phyloP scores from a whole-genome alignment of 176 grass and related monocot species.

The Elymus sibiricus region DNA sequence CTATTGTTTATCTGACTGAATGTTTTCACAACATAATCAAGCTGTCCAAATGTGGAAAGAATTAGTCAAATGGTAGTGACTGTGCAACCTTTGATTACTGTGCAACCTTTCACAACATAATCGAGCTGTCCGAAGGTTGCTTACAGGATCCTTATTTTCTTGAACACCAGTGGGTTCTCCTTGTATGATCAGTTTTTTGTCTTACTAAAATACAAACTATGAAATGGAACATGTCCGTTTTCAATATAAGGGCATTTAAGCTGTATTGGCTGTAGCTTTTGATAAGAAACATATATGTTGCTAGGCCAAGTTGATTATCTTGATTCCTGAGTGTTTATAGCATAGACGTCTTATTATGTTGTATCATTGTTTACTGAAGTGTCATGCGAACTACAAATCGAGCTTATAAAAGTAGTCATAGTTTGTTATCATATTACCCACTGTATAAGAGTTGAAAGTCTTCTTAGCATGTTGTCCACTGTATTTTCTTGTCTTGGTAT shows the following conservation, averaged over 20 bases:
- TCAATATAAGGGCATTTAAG: neutral
- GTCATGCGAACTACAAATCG: neutral
- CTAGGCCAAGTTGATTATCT: too few species aligned
- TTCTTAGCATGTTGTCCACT: too few species aligned
- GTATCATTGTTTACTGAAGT: neutral
- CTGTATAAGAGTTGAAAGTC: neutral
- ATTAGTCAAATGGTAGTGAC: too few species aligned
- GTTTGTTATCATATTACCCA: neutral
- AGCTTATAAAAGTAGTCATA: neutral
- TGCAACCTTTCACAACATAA: too few species aligned
- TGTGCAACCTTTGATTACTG: too few species aligned
- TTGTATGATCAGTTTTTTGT: neutral
- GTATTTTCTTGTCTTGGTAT: too few species aligned
- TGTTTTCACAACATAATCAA: too few species aligned
- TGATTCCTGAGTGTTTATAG: neutral
- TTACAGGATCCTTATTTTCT: neutral
- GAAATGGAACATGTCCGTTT: neutral
- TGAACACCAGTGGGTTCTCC: neutral
- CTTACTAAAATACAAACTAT: neutral
- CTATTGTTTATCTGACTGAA: too few species aligned
- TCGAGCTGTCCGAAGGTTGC: neutral
- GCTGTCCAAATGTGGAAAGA: too few species aligned
- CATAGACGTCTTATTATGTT: neutral
- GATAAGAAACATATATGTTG: neutral
- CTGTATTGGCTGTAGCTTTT: neutral